Conservation (phyloP, 139 green algal species). For the Chlamydomonas sp. region DNA sequence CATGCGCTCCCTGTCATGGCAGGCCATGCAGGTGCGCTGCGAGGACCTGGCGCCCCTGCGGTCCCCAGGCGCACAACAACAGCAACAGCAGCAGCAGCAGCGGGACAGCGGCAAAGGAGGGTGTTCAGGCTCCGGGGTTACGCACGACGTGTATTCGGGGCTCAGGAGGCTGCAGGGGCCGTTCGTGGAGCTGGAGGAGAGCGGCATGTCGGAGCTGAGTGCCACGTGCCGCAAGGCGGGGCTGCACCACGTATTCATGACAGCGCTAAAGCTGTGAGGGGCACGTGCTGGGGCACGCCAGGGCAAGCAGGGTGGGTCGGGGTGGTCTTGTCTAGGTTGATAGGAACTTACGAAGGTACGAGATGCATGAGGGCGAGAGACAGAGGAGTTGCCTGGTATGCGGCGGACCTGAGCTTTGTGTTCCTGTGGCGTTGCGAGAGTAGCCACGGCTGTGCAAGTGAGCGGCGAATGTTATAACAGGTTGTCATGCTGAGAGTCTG, state of each 20-base stretch:
- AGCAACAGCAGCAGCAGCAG: conserved; percentile 5
- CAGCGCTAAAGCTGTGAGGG: conserved; percentile 68
- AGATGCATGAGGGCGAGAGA: too few species aligned
- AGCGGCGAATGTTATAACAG: too few species aligned
- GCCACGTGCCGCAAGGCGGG: conserved; percentile 56
- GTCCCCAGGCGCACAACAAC: background rate
- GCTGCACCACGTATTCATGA: conserved; percentile 71
- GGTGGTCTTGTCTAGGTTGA: too few species aligned
- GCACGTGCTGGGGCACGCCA: too few species aligned
- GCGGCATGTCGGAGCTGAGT: conserved; percentile 70
- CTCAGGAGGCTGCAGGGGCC: background rate
- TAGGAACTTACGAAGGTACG: too few species aligned
- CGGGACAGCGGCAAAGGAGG: background rate
- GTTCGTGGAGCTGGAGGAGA: conserved; percentile 70
- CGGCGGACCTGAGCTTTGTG: too few species aligned
- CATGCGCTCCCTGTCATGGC: conserved; percentile 58
- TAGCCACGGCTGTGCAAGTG: too few species aligned
- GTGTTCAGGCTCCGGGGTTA: too few species aligned
- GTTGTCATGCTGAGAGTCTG: too few species aligned
- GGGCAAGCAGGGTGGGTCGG: too few species aligned
- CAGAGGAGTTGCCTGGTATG: too few species aligned
- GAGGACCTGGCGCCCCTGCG: conserved; percentile 1
- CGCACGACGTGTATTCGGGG: background rate
- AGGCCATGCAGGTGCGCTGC: conserved; percentile 27
- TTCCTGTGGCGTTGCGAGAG: too few species aligned